Conservation (phyloP, 2,329 filamentous ascomycete species). For the Colletotrichum spinosum region DNA sequence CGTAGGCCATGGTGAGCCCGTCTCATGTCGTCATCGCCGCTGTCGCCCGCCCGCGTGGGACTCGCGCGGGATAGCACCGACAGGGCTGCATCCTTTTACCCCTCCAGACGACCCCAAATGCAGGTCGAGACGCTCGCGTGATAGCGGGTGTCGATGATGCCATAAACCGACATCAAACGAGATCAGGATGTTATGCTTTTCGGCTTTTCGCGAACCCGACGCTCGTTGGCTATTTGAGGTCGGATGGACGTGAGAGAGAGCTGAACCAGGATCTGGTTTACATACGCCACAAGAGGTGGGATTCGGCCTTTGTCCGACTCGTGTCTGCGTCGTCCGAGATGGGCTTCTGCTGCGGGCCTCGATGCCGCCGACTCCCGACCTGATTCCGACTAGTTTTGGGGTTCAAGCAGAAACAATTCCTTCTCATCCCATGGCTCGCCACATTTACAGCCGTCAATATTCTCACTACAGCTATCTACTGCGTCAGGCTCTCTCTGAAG, state of each 20-base stretch:
- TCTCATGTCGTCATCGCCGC: constrained; percentile 33
- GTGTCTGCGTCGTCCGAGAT: not conserved
- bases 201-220: not conserved
- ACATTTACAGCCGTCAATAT: too few relatives aligned
- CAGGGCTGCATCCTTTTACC: not conserved
- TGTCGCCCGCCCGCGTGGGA: constrained; percentile 27
- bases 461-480: too few relatives aligned
- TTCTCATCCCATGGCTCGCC: too few relatives aligned
- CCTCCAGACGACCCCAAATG: constrained; percentile 20
- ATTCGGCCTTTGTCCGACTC: not conserved
- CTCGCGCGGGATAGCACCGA: constrained; percentile 20
- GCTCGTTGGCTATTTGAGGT: constrained; percentile 7
- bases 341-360: too few relatives aligned
- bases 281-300: not conserved
- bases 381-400: too few relatives aligned
- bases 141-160: constrained; percentile 33
- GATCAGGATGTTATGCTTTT: not conserved
- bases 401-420: too few relatives aligned
- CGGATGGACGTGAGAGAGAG: not conserved
- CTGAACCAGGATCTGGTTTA: not conserved
- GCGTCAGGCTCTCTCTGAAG: too few relatives aligned
- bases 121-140: constrained; percentile 32
- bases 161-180: constrained; percentile 9
- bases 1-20: not conserved
- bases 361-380: too few relatives aligned